Evolutionary conservation across 495 filamentous ascomycete species (phyloP), one percentile per base, ranked within the genome.

Genomic region (Hypoxylon rickii): DNA sequence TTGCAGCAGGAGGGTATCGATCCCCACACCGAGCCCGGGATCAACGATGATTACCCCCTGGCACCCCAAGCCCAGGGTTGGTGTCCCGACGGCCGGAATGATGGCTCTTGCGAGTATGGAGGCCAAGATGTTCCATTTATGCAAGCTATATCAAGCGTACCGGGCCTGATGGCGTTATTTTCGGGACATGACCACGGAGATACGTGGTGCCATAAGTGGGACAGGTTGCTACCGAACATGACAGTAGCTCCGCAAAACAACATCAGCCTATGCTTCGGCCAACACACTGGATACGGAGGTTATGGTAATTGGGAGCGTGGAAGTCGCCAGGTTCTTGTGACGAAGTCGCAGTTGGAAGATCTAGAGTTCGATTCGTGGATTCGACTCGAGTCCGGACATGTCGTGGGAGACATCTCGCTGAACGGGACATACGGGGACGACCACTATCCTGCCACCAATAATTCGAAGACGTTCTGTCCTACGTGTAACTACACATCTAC

Each of bases 151-250:
- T 67, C 80, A 1, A 60, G 75, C 3, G 83, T 80, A 0, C 70
- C 75, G 2, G 83, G 84, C 0, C 45, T 90, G 29, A 76, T 88
- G 51, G 84, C 79, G 1, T 65, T 87, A 0, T 88, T 88, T 58
- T 82, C 77, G 7, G 88, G 87, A 1, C 87, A 90, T 52, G 87
- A 90, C 55, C 87, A 92, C 67, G 82, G 82, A 0, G 76, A 88
- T 63, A 81, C 81, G 21, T 90, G 86, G 86, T 89, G 78, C 55
- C 70, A 67, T 22, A 72, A 69, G 34, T 82, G 77, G 77, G 70
- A 78, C 26, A 44, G 51, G 5, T 17, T 34, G 34, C 41, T 71
- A 8, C 60, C 67, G 2, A 65, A 64, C 24, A 65, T 72, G 63
- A 52, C 46, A 1, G 62, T 69, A 24, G 53, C 41, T 39, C 70